A percentile compares a stretch with the other conserved stretches of the same genome.
These are phyloP conservation scores for Ascochyta koolunga DNA, from an alignment of 2,329 filamentous ascomycete genomes.

Conservation along the genomic window DNA sequence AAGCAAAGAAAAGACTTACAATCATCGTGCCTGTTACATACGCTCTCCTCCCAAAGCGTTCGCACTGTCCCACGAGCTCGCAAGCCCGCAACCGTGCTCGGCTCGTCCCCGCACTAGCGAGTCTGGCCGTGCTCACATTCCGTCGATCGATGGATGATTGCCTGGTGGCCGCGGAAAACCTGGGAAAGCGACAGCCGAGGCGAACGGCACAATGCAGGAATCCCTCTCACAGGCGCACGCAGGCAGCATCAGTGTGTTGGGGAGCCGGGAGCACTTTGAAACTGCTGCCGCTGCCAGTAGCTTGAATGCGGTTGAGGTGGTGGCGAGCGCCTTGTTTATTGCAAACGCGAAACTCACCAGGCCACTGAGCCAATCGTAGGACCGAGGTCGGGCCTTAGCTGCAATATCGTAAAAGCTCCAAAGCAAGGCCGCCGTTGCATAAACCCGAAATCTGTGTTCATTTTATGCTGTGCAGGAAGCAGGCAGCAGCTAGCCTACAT, in stretches of 20 bases:
- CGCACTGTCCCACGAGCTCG: conserved; percentile 5
- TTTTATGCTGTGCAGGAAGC: background rate
- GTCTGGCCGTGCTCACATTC: conserved; percentile 8
- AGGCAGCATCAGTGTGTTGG: conserved; percentile 1
- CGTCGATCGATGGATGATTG: conserved; percentile 5
- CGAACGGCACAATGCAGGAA: background rate
- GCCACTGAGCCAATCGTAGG: conserved; percentile 1
- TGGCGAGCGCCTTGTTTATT: conserved; percentile 19
- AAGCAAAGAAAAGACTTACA: background rate
- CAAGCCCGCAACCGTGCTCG: conserved; percentile 12
- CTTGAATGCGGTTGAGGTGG: conserved; percentile 20
- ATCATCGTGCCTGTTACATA: conserved; percentile 5
- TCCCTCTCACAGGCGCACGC: background rate
- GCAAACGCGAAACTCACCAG: conserved; percentile 1
- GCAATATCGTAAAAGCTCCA: background rate
- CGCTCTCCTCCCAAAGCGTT: conserved; percentile 1
- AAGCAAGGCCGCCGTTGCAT: conserved; percentile 1
- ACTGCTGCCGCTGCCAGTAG: conserved; percentile 6
- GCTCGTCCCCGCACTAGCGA: conserved; percentile 14
- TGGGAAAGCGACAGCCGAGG: conserved; percentile 4
- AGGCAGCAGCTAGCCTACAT: background rate
- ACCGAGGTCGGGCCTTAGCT: background rate
- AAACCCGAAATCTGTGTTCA: conserved; percentile 4
- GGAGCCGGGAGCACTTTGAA: conserved; percentile 6
- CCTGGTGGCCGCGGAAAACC: background rate